A percentile compares a stretch with the other conserved stretches of the same genome.
These are phyloP conservation scores for Kuraishia hungarica DNA, from an alignment of 805 yeast species.

Conservation along the genomic window DNA sequence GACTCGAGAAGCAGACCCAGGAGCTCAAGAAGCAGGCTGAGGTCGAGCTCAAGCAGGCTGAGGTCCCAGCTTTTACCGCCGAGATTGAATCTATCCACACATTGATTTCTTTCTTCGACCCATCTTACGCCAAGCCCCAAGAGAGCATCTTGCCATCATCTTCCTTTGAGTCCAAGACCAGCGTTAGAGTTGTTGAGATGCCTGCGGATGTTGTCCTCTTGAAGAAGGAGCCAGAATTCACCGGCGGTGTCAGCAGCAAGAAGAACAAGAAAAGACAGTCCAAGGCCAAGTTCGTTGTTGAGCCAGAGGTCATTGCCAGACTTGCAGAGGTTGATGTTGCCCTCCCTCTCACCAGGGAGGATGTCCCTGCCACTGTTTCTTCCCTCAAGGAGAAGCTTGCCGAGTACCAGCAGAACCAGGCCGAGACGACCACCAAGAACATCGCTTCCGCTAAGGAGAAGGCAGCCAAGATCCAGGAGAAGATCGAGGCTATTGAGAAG, in stretches of 20 bases:
- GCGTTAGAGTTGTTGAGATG: conserved; percentile 45
- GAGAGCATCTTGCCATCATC: conserved; percentile 1
- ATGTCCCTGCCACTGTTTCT: conserved; percentile 54
- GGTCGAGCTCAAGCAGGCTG: conserved; percentile 60
- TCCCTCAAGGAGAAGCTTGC: conserved; percentile 65
- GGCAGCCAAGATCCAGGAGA: conserved; percentile 58
- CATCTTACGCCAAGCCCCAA: conserved; percentile 57
- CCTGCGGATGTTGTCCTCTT: conserved; percentile 59
- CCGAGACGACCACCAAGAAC: conserved; percentile 69
- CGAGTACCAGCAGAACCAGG: conserved; percentile 65
- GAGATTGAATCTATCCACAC: conserved; percentile 74
- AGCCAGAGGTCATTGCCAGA: conserved; percentile 70
- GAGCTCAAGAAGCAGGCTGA: conserved; percentile 53
- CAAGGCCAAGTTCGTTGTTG: conserved; percentile 51
- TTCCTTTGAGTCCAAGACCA: conserved; percentile 8
- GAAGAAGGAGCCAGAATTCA: conserved; percentile 51
- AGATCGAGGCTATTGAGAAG: conserved; percentile 4
- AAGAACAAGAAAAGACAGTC: conserved; percentile 46
- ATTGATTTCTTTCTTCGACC: conserved; percentile 69
- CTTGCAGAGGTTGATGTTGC: conserved; percentile 69
- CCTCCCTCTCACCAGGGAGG: conserved; percentile 71
- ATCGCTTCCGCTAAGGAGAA: conserved; percentile 71
- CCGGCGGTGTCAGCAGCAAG: conserved; percentile 38
- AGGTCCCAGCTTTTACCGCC: conserved; percentile 70
- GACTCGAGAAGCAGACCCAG: conserved; percentile 42